Evolutionary conservation across 2,329 filamentous ascomycete species (phyloP), one percentile per base, ranked within the genome.

Genomic region (Arthrinium puccinioides): DNA sequence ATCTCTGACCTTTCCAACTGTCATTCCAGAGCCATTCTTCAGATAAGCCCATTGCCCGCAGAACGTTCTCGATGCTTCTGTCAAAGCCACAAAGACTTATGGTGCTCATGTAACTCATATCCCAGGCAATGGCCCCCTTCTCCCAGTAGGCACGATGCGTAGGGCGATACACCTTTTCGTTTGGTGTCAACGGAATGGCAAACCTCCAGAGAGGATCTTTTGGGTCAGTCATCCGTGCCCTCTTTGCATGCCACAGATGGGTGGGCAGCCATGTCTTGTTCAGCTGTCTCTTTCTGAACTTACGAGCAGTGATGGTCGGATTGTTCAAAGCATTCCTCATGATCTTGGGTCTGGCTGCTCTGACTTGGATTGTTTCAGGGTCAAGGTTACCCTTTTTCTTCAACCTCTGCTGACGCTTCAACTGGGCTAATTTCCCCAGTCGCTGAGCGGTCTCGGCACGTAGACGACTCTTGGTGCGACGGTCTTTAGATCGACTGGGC

Each of bases 241-340:
- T 72, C 60, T 98, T 98, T 3, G 90, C 82, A 61, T 95, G 89
- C 75, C 85, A 98, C 46, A 94, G 64, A 59, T 98, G 92, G 6
- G 92, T 97, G 0, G 92, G 92, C 13, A 98, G 69, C 87, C 90
- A 96, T 3, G 85, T 88, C 67, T 97, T 97, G 58, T 85, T 73
- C 31, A 82, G 66, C 56, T 97, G 90, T 21, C 92, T 80, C 61
- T 87, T 92, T 47, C 82, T 79, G 56, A 87, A 97, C 51, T 82
- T 89, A 16, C 74, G 44, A 8, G 45, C 48, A 2, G 45, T 49
- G 64, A 76, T 30, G 71, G 72, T 2, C 78, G 79, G 58, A 57
- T 76, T 69, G 38, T 86, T 84, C 35, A 89, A 70, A 37, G 65
- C 68, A 50, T 87, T 79, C 49, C 80, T 78, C 56, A 81, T 82